A percentile compares a stretch with the other conserved stretches of the same genome.
Evolutionary conservation across 2,329 filamentous ascomycete genomes (phyloP).

Genomic region (Penicillium sp.): DNA sequence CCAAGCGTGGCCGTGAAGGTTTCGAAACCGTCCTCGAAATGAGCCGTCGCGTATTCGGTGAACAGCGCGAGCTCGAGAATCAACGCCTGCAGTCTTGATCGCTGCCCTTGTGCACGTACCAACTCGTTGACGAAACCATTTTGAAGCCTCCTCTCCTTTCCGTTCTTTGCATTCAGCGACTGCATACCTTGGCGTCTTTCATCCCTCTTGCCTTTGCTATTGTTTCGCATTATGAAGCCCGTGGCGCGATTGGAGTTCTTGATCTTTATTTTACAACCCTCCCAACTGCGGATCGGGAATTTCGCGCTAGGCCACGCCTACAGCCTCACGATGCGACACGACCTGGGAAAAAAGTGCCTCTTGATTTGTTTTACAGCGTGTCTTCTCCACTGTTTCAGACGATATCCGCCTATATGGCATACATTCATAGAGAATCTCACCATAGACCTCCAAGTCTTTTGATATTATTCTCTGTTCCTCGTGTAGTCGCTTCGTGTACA

Average conservation of each 20-base stretch:
- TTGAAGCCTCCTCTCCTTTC: slow-evolving; percentile 9
- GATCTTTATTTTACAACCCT: slow-evolving; percentile 3
- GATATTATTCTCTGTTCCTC: not conserved
- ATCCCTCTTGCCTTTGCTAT: not conserved
- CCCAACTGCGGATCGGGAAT: not conserved
- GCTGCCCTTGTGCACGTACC: not conserved
- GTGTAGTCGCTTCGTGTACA: not conserved
- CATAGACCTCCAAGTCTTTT: slow-evolving; percentile 8
- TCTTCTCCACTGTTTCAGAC: not conserved
- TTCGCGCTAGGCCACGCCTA: slow-evolving; percentile 9
- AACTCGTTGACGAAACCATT: slow-evolving; percentile 7
- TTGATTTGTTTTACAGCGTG: slow-evolving; percentile 14
- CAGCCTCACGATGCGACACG: slow-evolving; percentile 7
- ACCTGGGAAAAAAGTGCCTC: slow-evolving; percentile 14
- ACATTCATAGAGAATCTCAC: slow-evolving; percentile 18
- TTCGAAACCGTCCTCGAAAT: slow-evolving; percentile 95
- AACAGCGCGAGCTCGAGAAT: slow-evolving; percentile 71
- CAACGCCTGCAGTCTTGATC: slow-evolving; percentile 42
- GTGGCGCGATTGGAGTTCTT: slow-evolving; percentile 28
- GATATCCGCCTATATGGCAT: slow-evolving; percentile 14
- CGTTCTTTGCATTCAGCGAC: slow-evolving; percentile 30
- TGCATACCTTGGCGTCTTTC: slow-evolving; percentile 34
- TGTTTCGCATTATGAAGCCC: slow-evolving; percentile 25
- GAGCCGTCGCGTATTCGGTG: slow-evolving; percentile 86
- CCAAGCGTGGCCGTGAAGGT: slow-evolving; percentile 83